Base-by-base conservation (phyloP, 768 basidiomycete genomes). In the Hygrophoropsis aurantiaca region DNA sequence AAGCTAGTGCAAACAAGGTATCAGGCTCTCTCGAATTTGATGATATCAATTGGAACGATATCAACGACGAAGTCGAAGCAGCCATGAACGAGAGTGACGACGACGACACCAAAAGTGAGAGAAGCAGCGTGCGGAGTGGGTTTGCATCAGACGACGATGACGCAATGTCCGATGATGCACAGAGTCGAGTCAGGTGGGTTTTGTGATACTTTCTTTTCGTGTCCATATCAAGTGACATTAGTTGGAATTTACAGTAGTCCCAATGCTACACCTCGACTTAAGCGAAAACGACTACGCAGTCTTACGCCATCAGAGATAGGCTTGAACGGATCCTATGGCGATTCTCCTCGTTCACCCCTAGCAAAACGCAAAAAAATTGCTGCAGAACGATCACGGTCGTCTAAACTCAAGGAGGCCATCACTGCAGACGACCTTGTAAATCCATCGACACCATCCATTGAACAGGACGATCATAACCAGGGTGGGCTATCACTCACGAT, bases 21-120 rank as follows among this genome's bases (percentile, higher is more conserved):
- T 39, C 44, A 43, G 55, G 16, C 25, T 51, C 49, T 13, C 65
- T 85, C 39, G 78, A 79, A 60, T 70, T 84, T 47, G 74, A 68
- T 48, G 81, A 81, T 38, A 82, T 90, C 46, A 77, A 91, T 61
- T 92, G 90, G 86, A 80, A 83, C 55, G 85, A 84, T 55, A 85
- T 90, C 55, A 88, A 90, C 59, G 81, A 86, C 49, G 94, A 94
- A 59, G 85, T 94, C 27, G 90, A 92, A 51, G 91, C 85, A 35
- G 85, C 88, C 32, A 82, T 94, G 80, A 85, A 83, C 52, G 87
- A 89, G 72, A 84, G 83, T 52, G 83, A 87, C 50, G 84, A 85
- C 44, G 68, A 70, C 24, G 71, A 72, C 46, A 49, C 54, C 42
- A 66, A 58, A 59, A 71, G 62, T 51, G 69, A 58, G 52, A 62